A percentile compares a stretch with the other conserved stretches of the same genome.
Conservation (phyloP, 1,139 yeast genomes). For the Geotrichum bryndzae region DNA sequence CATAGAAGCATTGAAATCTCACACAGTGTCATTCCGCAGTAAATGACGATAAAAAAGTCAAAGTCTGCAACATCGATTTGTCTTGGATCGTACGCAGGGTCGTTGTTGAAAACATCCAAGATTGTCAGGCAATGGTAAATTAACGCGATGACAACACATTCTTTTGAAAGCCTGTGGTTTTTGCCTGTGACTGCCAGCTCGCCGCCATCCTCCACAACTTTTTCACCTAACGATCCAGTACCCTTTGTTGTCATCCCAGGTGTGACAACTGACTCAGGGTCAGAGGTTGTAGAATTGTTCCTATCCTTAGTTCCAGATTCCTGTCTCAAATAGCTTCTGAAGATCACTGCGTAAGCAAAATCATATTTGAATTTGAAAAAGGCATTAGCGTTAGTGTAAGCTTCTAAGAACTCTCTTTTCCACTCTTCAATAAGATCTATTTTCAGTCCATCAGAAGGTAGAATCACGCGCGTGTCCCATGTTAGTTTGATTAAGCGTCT, state of each 20-base stretch:
- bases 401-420: slow-evolving; percentile 5
- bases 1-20: slow-evolving; percentile 11
- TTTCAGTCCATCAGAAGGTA: slow-evolving; percentile 9
- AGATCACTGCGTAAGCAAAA: slow-evolving; percentile 14
- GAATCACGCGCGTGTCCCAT: slow-evolving; percentile 12
- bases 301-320: slow-evolving; percentile 3
- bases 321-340: slow-evolving; percentile 13
- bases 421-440: slow-evolving; percentile 13
- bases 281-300: neutral
- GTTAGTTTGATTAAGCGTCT: slow-evolving; percentile 9
- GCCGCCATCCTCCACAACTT: neutral
- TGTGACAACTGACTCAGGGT: neutral
- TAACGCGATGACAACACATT: slow-evolving; percentile 15
- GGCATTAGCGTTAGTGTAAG: neutral
- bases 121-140: slow-evolving; percentile 12
- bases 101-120: slow-evolving; percentile 7
- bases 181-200: slow-evolving; percentile 5
- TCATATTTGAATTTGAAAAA: slow-evolving; percentile 8
- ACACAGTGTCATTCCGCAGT: slow-evolving; percentile 15
- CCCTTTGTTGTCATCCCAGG: neutral
- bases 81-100: slow-evolving; percentile 12
- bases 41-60: slow-evolving; percentile 14
- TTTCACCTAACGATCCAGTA: neutral
- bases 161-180: slow-evolving; percentile 9
- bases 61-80: slow-evolving; percentile 12